Conservation (phyloP, 2,329 filamentous ascomycete genomes). For the Seiridium unicorne region DNA sequence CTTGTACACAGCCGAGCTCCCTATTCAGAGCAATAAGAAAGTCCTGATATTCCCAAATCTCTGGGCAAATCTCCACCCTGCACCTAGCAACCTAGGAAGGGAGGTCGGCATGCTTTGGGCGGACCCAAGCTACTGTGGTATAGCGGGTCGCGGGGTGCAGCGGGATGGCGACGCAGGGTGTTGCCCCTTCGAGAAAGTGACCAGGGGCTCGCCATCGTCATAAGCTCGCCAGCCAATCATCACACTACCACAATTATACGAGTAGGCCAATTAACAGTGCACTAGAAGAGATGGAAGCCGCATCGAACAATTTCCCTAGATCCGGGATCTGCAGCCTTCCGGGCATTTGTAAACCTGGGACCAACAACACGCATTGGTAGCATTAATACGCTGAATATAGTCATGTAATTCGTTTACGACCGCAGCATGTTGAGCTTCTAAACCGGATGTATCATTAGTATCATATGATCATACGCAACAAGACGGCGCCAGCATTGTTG, state of each 20-base stretch:
- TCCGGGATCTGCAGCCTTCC: neutral
- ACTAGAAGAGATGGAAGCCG: neutral
- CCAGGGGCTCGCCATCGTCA: neutral
- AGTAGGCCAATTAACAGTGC: neutral
- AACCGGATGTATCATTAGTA: too few species aligned
- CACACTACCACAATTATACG: too few species aligned
- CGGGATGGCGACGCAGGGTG: neutral
- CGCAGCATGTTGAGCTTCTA: too few species aligned
- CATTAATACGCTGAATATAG: too few species aligned
- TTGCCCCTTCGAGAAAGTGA: neutral
- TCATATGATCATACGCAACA: too few species aligned
- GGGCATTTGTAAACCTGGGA: neutral
- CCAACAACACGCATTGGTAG: neutral
- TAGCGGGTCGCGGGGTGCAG: neutral
- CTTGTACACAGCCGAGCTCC: neutral
- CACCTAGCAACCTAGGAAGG: neutral
- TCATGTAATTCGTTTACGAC: too few species aligned
- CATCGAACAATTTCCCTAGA: neutral
- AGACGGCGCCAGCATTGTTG: too few species aligned
- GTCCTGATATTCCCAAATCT: neutral
- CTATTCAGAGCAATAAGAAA: neutral
- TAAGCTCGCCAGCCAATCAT: neutral
- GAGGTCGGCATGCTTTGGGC: neutral
- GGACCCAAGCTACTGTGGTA: neutral
- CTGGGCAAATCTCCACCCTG: neutral